Conservation (phyloP, 2,329 filamentous ascomycete genomes). For the Aspergillus luchuensis region DNA sequence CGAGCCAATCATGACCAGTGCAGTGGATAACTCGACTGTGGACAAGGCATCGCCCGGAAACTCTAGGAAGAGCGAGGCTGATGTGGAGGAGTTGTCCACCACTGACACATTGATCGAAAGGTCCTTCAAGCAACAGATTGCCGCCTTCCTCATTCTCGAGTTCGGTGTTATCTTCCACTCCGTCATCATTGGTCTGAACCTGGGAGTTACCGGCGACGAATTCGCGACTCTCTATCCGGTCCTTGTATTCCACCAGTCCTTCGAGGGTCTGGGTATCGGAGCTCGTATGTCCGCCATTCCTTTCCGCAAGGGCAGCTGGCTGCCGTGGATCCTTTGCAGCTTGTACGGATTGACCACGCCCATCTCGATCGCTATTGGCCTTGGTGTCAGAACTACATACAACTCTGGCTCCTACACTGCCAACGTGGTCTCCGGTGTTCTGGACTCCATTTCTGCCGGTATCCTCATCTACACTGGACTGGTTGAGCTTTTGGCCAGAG, state of each 20-base stretch:
- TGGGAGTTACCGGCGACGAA: constrained; percentile 60
- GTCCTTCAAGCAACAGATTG: constrained; percentile 41
- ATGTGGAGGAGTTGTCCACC: constrained; percentile 5
- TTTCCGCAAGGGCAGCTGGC: constrained; percentile 39
- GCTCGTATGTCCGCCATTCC: constrained; percentile 61
- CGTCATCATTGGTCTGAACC: constrained; percentile 64
- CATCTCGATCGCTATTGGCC: constrained; percentile 16
- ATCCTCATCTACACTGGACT: constrained; percentile 17
- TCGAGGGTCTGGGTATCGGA: constrained; percentile 65
- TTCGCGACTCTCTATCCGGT: constrained; percentile 62
- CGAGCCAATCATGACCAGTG: constrained; percentile 14
- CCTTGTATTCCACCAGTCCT: constrained; percentile 65
- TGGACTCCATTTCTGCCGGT: constrained; percentile 15
- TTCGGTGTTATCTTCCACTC: constrained; percentile 66
- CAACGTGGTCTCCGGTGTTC: constrained; percentile 12
- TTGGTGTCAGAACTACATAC: constrained; percentile 15
- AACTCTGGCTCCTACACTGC: constrained; percentile 14
- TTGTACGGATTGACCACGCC: constrained; percentile 17
- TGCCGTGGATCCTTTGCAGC: constrained; percentile 16
- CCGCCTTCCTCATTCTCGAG: constrained; percentile 53
- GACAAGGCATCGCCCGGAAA: neutral
- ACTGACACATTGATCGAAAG: constrained; percentile 21
- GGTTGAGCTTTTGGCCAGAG: constrained; percentile 15
- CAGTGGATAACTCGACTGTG: constrained; percentile 1
- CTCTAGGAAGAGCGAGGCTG: constrained; percentile 1